These are phyloP conservation scores for Penicillium canariense DNA, from an alignment of 495 filamentous ascomycete species.

Conservation along the genomic window DNA sequence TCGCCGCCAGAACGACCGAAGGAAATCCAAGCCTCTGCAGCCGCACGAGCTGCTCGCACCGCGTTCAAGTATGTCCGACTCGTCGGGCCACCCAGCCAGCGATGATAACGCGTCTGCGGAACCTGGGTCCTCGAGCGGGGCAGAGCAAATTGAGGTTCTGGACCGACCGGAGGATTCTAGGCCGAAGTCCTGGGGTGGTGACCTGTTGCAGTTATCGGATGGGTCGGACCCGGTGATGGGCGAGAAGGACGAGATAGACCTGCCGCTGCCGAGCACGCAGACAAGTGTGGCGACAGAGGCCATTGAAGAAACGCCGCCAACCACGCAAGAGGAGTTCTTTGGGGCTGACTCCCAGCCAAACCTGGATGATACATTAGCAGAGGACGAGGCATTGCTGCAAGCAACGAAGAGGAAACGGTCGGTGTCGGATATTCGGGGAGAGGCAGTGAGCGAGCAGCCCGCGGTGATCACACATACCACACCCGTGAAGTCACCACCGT, in stretches of 20 bases:
- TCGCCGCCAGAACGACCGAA: constrained; percentile 85
- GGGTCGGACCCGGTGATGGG: constrained; percentile 28
- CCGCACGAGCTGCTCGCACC: constrained; percentile 73
- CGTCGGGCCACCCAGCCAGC: constrained; percentile 50
- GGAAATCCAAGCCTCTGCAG: constrained; percentile 83
- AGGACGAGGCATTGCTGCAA: constrained; percentile 24
- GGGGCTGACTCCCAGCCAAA: constrained; percentile 13
- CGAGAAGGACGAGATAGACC: constrained; percentile 29
- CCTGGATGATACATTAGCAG: constrained; percentile 8
- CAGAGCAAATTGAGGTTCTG: constrained; percentile 27
- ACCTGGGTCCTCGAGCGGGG: constrained; percentile 34
- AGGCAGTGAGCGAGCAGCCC: constrained; percentile 11
- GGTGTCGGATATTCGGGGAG: constrained; percentile 28
- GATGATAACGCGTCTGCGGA: constrained; percentile 41
- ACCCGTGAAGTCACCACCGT: constrained; percentile 43
- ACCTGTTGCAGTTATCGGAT: constrained; percentile 31
- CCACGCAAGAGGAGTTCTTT: constrained; percentile 22
- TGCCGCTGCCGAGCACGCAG: constrained; percentile 32
- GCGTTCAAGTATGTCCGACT: constrained; percentile 45
- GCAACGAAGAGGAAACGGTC: constrained; percentile 41
- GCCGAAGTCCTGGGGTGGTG: constrained; percentile 29
- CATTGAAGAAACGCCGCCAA: constrained; percentile 29
- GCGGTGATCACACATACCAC: constrained; percentile 16
- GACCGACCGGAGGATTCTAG: constrained; percentile 17
- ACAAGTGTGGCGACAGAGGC: constrained; percentile 39